Base-by-base conservation (phyloP, 78 protist species). In the Cavenderia fasciculata region DNA sequence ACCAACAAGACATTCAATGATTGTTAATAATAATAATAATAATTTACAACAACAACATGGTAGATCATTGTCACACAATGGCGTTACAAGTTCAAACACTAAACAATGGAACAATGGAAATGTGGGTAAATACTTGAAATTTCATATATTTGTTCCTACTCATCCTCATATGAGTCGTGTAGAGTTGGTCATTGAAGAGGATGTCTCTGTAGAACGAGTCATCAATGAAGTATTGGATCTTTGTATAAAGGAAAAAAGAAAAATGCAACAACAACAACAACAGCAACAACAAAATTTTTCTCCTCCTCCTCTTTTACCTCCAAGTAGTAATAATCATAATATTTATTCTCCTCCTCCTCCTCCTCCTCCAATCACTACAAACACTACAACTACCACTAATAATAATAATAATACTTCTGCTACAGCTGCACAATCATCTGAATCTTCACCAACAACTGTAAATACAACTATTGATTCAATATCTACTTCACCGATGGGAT, bases 131-230 rank as follows among this genome's bases (percentile, higher is more conserved):
- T n/a, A n/a, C n/a, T n/a, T n/a, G n/a, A n/a, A n/a, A n/a, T n/a
- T 82, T 16, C 46, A 23, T 16, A 63, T 82, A 8, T 82, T 66
- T 41, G 65, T 82, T 14, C 89, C 89, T n/a, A 82, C 89, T 4
- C 31, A 36, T 10, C 89, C 89, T 8, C 62, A 68, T 16, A 29
- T 68, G 3, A 52, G 59, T 54, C 49, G 66, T 43, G 44, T 82
- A 23, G 89, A 82, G 40, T 57, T 82, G 6, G 14, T 70, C 16
- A 68, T 82, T 27, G 89, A 82, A 7, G 89, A 82, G 41, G 74
- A 82, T 52, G 46, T 52, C 0, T 25, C 77, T 3, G 76, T 82
- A 0, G 89, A 82, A 41, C 65, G 59, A 68, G 65, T 82, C 16
- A 56, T 82, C 0, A 56, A 41, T 11, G 89, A 82, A 33, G 36